Conservation (phyloP, 2,329 filamentous ascomycete species). For the Cercospora sp. region DNA sequence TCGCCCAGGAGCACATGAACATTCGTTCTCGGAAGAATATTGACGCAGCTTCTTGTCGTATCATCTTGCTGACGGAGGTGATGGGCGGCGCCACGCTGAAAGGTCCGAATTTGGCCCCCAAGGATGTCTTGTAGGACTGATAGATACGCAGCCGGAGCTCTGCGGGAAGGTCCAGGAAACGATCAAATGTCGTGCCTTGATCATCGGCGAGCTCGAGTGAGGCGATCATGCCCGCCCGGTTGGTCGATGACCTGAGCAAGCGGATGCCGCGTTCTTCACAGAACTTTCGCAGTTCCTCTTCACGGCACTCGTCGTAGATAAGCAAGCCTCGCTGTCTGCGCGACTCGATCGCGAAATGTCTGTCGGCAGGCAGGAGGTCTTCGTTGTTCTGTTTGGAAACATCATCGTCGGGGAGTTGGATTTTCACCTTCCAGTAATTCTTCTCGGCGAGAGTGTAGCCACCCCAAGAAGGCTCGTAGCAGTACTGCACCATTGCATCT, state of each 20-base stretch:
- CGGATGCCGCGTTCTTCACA: neutral
- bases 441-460: neutral
- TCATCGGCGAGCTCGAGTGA: conserved; percentile 4
- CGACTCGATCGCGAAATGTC: neutral
- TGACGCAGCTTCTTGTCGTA: neutral
- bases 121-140: neutral
- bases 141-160: neutral
- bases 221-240: neutral
- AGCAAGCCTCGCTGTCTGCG: conserved; percentile 6
- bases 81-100: neutral
- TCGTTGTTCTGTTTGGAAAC: neutral
- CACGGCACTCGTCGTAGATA: conserved; percentile 2
- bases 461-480: neutral
- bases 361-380: neutral
- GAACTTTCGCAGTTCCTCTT: neutral
- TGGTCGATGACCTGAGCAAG: neutral
- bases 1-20: conserved; percentile 6
- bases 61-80: neutral
- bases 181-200: neutral
- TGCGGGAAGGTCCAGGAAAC: neutral
- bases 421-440: conserved; percentile 6
- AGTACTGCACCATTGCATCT: neutral
- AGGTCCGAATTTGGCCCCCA: neutral
- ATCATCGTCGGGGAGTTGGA: neutral
- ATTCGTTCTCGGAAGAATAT: conserved; percentile 4